Percentiles rank a stretch among this genome's conserved stretches.
Conservation (phyloP, 768 basidiomycete species). For the Rhizopogon vinicolor region DNA sequence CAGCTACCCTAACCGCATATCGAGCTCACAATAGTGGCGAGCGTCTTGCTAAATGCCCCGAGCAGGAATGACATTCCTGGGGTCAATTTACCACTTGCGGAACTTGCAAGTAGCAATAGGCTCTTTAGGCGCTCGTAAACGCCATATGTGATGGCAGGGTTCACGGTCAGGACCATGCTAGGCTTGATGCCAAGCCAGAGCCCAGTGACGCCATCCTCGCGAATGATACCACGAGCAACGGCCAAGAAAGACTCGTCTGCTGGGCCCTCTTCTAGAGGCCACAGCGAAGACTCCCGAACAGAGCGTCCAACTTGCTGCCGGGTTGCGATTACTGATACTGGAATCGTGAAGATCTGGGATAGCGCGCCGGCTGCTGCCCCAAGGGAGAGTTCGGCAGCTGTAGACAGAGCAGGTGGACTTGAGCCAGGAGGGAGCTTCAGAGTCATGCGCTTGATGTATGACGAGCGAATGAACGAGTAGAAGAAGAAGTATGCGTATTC, state of each 20-base stretch:
- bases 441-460: constrained; percentile 71
- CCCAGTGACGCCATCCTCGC: constrained; percentile 82
- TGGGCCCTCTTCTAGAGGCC: constrained; percentile 3
- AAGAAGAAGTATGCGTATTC: constrained; percentile 99
- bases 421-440: constrained; percentile 55
- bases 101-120: constrained; percentile 54
- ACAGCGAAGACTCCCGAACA: not conserved
- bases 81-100: constrained; percentile 57
- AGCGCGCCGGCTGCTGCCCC: constrained; percentile 92
- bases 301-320: constrained; percentile 84
- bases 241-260: constrained; percentile 69
- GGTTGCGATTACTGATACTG: constrained; percentile 95
- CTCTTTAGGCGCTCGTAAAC: constrained; percentile 89
- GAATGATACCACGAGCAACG: constrained; percentile 82
- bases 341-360: constrained; percentile 97
- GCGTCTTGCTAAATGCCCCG: constrained; percentile 91
- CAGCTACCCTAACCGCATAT: not conserved
- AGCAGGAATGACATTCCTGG: constrained; percentile 78
- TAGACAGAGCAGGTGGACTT: constrained; percentile 60
- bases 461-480: constrained; percentile 84
- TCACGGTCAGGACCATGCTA: constrained; percentile 90
- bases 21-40: constrained; percentile 84
- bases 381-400: constrained; percentile 75
- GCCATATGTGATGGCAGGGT: constrained; percentile 97
- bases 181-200: constrained; percentile 94